These are phyloP conservation scores for Venturia oleaginea DNA, from an alignment of 2,329 filamentous ascomycete genomes.

Conservation along the genomic window DNA sequence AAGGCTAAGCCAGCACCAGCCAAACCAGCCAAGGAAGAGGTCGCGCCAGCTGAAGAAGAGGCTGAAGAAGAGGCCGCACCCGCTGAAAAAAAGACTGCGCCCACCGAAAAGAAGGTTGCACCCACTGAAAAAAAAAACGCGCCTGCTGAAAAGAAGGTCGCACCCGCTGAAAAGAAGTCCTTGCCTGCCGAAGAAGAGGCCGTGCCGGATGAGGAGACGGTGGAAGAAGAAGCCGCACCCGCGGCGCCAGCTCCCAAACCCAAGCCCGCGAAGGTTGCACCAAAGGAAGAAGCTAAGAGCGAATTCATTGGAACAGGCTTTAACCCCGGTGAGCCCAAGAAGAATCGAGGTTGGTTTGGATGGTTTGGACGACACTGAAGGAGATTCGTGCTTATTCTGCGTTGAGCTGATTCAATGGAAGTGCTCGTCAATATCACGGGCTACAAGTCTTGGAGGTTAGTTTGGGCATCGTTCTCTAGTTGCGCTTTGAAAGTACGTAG, in stretches of 20 bases:
- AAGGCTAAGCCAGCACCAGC: not conserved
- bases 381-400: too few relatives aligned
- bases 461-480: too few relatives aligned
- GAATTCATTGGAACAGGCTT: not conserved
- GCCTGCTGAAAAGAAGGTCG: not conserved
- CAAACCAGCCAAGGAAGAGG: not conserved
- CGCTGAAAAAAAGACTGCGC: too few relatives aligned
- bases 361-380: not conserved
- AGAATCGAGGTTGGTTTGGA: not conserved
- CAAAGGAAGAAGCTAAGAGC: not conserved
- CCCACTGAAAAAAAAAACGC: not conserved
- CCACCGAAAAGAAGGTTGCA: not conserved
- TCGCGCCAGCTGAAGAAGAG: not conserved
- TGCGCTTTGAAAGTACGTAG: too few relatives aligned
- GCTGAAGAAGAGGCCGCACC: not conserved
- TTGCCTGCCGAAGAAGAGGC: not conserved
- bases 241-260: not conserved
- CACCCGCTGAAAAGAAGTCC: not conserved
- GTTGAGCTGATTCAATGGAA: too few relatives aligned
- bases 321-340: not conserved
- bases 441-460: too few relatives aligned
- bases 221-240: not conserved
- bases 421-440: too few relatives aligned
- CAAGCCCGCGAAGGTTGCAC: not conserved
- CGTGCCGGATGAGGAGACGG: not conserved